Conservation (phyloP, 2,329 filamentous ascomycete species). For the Epichloe brachyelytri region DNA sequence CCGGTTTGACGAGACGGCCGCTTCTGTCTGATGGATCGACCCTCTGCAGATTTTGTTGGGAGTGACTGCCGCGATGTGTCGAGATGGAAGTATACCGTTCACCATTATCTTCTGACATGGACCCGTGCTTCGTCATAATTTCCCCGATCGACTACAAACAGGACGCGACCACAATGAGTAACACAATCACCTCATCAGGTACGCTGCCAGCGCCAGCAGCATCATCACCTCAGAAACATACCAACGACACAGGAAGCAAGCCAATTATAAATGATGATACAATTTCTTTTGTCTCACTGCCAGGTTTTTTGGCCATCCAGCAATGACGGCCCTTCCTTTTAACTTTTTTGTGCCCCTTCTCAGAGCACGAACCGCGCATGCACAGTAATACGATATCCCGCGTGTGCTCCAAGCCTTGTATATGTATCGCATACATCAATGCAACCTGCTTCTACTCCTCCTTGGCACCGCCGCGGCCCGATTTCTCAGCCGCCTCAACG, state of each 20-base stretch:
- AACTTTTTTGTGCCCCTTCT: not conserved
- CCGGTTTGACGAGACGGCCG: too few species aligned
- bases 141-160: too few species aligned
- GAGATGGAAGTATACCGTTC: too few species aligned
- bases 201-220: too few species aligned
- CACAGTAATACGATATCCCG: not conserved
- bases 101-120: too few species aligned
- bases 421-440: not conserved
- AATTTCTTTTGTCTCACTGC: not conserved
- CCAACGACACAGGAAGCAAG: not conserved
- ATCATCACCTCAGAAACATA: not conserved
- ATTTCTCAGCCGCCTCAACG: slow-evolving; percentile 66
- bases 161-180: too few species aligned
- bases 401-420: not conserved
- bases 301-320: not conserved
- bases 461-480: slow-evolving; percentile 58
- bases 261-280: not conserved
- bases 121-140: too few species aligned
- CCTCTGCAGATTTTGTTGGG: too few species aligned
- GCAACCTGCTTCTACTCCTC: slow-evolving; percentile 42
- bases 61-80: too few species aligned
- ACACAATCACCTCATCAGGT: too few species aligned
- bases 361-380: not conserved
- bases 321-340: not conserved
- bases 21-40: too few species aligned